Evolutionary conservation across 768 basidiomycete species (phyloP), one percentile per base, ranked within the genome.

Genomic region (Naganishia randhawae): DNA sequence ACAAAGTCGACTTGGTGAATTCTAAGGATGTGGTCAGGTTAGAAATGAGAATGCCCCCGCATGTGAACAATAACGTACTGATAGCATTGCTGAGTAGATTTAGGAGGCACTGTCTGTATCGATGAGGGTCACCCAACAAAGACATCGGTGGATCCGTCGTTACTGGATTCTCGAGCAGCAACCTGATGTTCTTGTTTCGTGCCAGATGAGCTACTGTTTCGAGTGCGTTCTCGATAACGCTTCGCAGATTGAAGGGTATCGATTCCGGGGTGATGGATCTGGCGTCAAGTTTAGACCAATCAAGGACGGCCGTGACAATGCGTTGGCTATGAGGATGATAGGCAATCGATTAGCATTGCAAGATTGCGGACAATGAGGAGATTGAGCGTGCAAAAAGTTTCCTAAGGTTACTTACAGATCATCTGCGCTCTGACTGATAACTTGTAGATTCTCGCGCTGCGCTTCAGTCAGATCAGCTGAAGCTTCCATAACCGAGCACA

Each of bases 281-380:
- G 3, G 71, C 63, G 50, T 71, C 68, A 32, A 71, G 57, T 39
- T 71, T 71, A 2, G 51, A 50, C 42, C 32, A 48, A 69, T 76
- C 76, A 17, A 76, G 68, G 22, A 78, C 72, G 45, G 76, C 73
- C 54, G 75, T 75, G 65, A 76, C 73, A 10, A 78, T 68, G 3
- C 71, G 71, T 13, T 76, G 70, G 14, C 57, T 61, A 37, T 13
- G 25, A n/a, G 39, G n/a, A 41, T 33, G 29, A n/a, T n/a, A n/a
- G n/a, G n/a, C n/a, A n/a, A n/a, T n/a, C n/a, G n/a, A n/a, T n/a
- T n/a, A n/a, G n/a, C n/a, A n/a, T n/a, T n/a, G n/a, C n/a, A n/a
- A n/a, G n/a, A n/a, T n/a, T n/a, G n/a, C n/a, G n/a, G n/a, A n/a
- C n/a, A n/a, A n/a, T n/a, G n/a, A n/a, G n/a, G n/a, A n/a, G n/a